Percentiles rank a stretch among this genome's conserved stretches.
Evolutionary conservation across 768 basidiomycete genomes (phyloP).

Genomic region (Rhodotorula graminis): DNA sequence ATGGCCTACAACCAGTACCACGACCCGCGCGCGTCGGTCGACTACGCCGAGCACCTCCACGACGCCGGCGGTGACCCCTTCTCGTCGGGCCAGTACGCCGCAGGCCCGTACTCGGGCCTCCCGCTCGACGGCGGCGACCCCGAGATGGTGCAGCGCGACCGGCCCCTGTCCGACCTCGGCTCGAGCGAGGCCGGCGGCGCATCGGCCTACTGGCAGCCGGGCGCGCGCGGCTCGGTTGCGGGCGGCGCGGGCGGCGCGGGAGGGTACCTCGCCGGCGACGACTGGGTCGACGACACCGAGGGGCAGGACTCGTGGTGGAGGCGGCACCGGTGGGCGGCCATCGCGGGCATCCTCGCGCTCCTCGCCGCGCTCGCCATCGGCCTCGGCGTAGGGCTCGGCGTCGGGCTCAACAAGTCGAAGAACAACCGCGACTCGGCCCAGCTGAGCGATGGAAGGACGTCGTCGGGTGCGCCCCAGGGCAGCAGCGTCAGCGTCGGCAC

Average conservation of each 20-base stretch:
- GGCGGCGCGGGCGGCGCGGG: slow-evolving; percentile 5
- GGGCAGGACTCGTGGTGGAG: neutral
- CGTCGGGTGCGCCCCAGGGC: neutral
- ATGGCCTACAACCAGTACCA: slow-evolving; percentile 17
- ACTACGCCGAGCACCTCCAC: slow-evolving; percentile 1
- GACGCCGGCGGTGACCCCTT: neutral
- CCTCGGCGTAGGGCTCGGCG: slow-evolving; percentile 28
- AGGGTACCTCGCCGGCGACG: neutral
- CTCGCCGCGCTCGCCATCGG: slow-evolving; percentile 19
- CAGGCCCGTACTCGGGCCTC: slow-evolving; percentile 7
- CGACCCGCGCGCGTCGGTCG: neutral
- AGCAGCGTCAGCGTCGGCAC: slow-evolving; percentile 3
- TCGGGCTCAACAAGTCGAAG: slow-evolving; percentile 17
- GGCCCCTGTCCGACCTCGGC: neutral
- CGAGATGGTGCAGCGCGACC: slow-evolving; percentile 12
- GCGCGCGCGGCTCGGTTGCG: neutral
- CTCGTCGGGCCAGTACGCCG: neutral
- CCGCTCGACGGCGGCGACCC: slow-evolving; percentile 1
- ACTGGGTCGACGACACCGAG: slow-evolving; percentile 14
- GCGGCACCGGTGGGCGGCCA: slow-evolving; percentile 1
- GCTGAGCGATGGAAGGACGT: slow-evolving; percentile 1
- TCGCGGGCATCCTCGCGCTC: slow-evolving; percentile 11
- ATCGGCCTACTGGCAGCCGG: slow-evolving; percentile 28
- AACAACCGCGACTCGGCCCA: slow-evolving; percentile 10
- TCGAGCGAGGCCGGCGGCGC: neutral